Conservation (phyloP, 495 filamentous ascomycete species). For the Neurospora sp. region DNA sequence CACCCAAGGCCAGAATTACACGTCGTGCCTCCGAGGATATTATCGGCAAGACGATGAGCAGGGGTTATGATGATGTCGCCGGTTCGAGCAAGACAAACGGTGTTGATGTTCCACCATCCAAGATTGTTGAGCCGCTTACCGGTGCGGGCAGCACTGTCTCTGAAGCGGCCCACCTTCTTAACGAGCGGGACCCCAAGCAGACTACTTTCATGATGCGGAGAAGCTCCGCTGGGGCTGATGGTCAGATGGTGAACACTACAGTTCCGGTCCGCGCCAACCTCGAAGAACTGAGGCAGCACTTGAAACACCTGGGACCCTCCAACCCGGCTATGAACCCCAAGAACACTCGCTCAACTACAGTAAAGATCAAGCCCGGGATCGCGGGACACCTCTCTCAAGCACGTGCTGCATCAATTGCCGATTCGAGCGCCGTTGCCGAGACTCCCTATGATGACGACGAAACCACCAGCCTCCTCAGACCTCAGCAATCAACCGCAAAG, state of each 20-base stretch:
- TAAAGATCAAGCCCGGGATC: slow-evolving; percentile 75
- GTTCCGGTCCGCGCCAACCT: slow-evolving; percentile 41
- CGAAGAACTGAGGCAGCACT: slow-evolving; percentile 66
- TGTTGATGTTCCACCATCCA: slow-evolving; percentile 1
- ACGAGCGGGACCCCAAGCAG: slow-evolving; percentile 27
- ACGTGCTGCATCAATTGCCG: slow-evolving; percentile 15
- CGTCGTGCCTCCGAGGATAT: slow-evolving; percentile 17
- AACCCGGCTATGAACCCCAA: slow-evolving; percentile 80
- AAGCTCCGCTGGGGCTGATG: slow-evolving; percentile 39
- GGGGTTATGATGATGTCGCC: slow-evolving; percentile 2
- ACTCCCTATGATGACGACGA: slow-evolving; percentile 25
- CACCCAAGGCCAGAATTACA: slow-evolving; percentile 25
- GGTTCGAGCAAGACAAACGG: background rate
- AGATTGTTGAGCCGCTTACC: slow-evolving; percentile 6
- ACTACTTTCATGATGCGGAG: slow-evolving; percentile 47
- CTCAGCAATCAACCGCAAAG: slow-evolving; percentile 34
- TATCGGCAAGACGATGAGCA: slow-evolving; percentile 5
- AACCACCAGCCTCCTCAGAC: slow-evolving; percentile 28
- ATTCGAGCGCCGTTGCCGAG: slow-evolving; percentile 9
- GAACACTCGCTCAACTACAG: slow-evolving; percentile 70
- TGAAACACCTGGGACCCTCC: slow-evolving; percentile 85
- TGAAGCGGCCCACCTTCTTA: slow-evolving; percentile 19
- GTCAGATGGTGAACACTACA: slow-evolving; percentile 24
- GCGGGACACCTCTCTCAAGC: slow-evolving; percentile 6
- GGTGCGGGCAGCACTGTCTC: slow-evolving; percentile 9